These are phyloP conservation scores for Rhizopus arrhizus DNA, from an alignment of 371 early-diverging fungal genomes.

Conservation along the genomic window DNA sequence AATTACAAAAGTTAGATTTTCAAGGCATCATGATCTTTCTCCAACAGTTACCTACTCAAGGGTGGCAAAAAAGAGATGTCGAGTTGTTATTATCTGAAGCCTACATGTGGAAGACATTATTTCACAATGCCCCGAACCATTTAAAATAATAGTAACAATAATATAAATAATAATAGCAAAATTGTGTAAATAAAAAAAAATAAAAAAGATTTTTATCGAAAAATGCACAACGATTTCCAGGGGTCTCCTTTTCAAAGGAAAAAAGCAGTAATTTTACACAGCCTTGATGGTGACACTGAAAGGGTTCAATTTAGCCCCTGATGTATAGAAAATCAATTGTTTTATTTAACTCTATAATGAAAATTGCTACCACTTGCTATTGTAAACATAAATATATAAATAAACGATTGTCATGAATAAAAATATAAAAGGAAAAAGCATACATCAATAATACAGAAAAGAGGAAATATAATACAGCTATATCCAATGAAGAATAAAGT, in stretches of 20 bases:
- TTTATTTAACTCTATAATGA: slow-evolving; percentile 1
- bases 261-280: not conserved
- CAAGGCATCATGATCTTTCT: slow-evolving; percentile 93
- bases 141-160: slow-evolving; percentile 37
- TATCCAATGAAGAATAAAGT: not conserved
- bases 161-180: not conserved
- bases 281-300: not conserved
- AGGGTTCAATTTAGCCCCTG: too few relatives aligned
- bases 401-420: not conserved
- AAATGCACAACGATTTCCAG: not conserved
- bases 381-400: slow-evolving; percentile 1
- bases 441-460: not conserved
- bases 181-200: slow-evolving; percentile 1
- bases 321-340: not conserved
- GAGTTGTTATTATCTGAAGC: slow-evolving; percentile 93
- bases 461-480: not conserved
- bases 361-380: too few relatives aligned
- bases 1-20: slow-evolving; percentile 87
- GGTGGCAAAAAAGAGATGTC: slow-evolving; percentile 91
- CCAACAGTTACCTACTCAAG: slow-evolving; percentile 85
- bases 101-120: slow-evolving; percentile 93
- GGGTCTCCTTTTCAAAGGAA: not conserved
- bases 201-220: not conserved
- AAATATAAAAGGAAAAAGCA: not conserved
- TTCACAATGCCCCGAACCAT: slow-evolving; percentile 86